These are phyloP conservation scores for Heliosperma pusillum DNA, from an alignment of 148 eudicot genomes.

Conservation along the genomic window DNA sequence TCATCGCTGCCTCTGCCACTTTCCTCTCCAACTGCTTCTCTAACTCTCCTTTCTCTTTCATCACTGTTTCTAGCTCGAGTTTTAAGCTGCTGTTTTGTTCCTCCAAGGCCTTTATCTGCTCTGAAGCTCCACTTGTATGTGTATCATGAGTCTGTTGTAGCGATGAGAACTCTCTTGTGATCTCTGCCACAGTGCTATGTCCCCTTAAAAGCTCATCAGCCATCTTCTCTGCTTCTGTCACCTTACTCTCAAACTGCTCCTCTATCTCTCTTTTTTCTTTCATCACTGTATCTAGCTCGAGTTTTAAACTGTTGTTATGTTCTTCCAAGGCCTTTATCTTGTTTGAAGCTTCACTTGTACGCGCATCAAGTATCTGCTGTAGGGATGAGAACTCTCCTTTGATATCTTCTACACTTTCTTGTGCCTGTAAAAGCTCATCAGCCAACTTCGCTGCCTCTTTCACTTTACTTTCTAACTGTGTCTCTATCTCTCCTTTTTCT, in stretches of 20 bases:
- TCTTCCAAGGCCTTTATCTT: conserved; percentile 36
- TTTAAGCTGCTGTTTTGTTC: conserved; percentile 35
- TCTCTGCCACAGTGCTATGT: neutral
- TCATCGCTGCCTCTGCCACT: conserved; percentile 31
- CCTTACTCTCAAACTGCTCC: neutral
- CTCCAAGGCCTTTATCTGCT: conserved; percentile 32
- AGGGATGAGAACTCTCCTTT: conserved; percentile 31
- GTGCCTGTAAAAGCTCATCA: conserved; percentile 22
- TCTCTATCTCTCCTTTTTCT: conserved; percentile 40
- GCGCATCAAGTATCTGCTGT: conserved; percentile 32
- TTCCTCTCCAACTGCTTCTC: conserved; percentile 35
- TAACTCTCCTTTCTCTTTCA: conserved; percentile 34
- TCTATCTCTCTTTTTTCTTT: neutral
- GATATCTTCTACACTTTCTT: neutral
- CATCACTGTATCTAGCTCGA: conserved; percentile 23
- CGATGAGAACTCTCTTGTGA: conserved; percentile 39
- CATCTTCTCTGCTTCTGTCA: neutral
- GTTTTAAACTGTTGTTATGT: conserved; percentile 27
- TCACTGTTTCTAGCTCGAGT: conserved; percentile 39
- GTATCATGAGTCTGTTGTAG: conserved; percentile 37
- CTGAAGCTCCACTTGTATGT: conserved; percentile 34
- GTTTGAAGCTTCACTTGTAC: conserved; percentile 28
- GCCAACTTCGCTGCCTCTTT: conserved; percentile 23
- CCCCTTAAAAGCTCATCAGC: neutral
- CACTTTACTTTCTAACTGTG: conserved; percentile 25